Evolutionary conservation across 2,329 filamentous ascomycete species (phyloP), one percentile per base, ranked within the genome.

Genomic region (Neopestalotiopsis sp.): DNA sequence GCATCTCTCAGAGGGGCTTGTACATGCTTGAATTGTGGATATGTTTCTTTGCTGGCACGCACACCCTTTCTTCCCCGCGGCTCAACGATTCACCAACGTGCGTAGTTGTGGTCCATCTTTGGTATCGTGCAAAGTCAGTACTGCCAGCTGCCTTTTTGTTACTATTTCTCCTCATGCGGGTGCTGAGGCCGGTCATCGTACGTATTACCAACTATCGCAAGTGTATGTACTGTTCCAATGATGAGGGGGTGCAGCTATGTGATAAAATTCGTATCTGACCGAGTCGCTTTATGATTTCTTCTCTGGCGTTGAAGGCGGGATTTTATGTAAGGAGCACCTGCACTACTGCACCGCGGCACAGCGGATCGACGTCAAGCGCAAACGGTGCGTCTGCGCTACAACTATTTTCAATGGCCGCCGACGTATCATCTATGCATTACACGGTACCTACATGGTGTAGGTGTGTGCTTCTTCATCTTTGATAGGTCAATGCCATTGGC

Each of bases 21-120:
- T 30, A 12, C 59, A 62, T 62, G 59, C 59, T 62, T 62, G 59
- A 62, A 61, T 34, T 62, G 59, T 61, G 58, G 58, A 38, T n/a
- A 34, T 38, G 13, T 45, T n/a, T 49, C 42, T 49, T 49, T n/a
- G 42, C 42, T 49, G 42, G 42, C 10, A 49, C 42, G n/a, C 34
- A 38, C 34, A 38, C 6, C 45, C 45, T 20, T 52, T 10, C 45
- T n/a, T 20, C 45, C n/a, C 45, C 14, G 17, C 17, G 45, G n/a
- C n/a, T 24, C 45, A 20, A 52, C 20, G 45, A 52, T n/a, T 52
- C 14, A 49, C 10, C n/a, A 17, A 45, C 42, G n/a, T n/a, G 13
- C 17, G 17, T 49, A 38, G 17, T 52, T 38, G 34, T 38, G 10
- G 34, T 10, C 34, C 34, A 10, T 38, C 6, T 10, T 38, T 38